phyloP scores from a whole-genome alignment of 2,329 filamentous ascomycete genomes.

The Microsporum ferrugineum region DNA sequence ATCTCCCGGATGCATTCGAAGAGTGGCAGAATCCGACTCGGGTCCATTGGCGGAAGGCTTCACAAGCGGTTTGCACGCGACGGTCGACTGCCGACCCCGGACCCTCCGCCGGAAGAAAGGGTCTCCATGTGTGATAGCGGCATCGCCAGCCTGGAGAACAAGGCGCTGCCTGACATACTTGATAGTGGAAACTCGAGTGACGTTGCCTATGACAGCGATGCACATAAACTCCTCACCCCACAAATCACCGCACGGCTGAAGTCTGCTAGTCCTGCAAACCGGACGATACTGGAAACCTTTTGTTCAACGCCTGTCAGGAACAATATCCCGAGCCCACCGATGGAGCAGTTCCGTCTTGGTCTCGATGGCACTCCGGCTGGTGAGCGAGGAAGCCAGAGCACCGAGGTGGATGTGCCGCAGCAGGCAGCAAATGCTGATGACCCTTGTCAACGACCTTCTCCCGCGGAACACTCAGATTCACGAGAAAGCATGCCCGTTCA shows the following conservation, averaged over 20 bases:
- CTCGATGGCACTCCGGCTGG: neutral
- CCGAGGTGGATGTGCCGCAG: neutral
- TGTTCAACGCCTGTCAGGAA: neutral
- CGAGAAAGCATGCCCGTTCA: too few species aligned
- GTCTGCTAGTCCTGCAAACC: constrained; percentile 6
- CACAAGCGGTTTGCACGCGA: constrained; percentile 27
- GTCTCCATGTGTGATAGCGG: constrained; percentile 9
- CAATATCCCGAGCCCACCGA: neutral
- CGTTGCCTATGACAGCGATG: constrained; percentile 33
- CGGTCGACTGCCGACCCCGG: constrained; percentile 14
- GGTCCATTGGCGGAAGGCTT: constrained; percentile 19
- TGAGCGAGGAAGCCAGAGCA: neutral
- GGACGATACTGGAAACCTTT: neutral
- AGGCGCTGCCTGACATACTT: constrained; percentile 15
- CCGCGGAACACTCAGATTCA: neutral
- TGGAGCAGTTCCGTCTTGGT: neutral
- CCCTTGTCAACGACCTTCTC: neutral
- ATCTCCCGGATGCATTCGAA: neutral
- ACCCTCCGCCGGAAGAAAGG: constrained; percentile 3
- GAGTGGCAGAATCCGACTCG: constrained; percentile 5
- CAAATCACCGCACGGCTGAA: constrained; percentile 16
- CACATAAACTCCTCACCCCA: constrained; percentile 28
- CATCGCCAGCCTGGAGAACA: neutral
- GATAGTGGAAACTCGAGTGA: constrained; percentile 29
- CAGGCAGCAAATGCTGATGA: neutral